phyloP scores from a whole-genome alignment of 106 monocot genomes.

The Allium fistulosum region DNA sequence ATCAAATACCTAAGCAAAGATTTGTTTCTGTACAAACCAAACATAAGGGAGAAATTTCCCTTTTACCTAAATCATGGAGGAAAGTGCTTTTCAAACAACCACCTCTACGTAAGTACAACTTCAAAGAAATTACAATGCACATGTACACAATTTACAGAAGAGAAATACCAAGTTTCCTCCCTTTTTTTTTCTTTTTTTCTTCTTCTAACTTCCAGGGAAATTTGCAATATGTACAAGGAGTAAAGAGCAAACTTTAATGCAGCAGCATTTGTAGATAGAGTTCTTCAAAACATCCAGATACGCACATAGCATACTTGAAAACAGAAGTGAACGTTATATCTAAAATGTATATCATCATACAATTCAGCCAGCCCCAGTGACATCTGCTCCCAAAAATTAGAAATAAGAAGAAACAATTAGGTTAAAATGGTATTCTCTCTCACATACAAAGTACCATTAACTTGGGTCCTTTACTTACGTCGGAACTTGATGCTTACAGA shows the following conservation, averaged over 20 bases:
- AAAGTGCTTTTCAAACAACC: constrained; percentile 5
- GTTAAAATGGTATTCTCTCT: not conserved
- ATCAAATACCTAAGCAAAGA: not conserved
- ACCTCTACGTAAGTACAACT: constrained; percentile 2
- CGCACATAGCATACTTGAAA: not conserved
- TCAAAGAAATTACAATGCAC: constrained; percentile 11
- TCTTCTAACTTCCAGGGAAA: not conserved
- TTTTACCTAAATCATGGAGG: not conserved
- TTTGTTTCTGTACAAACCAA: constrained; percentile 18
- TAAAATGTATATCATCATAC: not conserved
- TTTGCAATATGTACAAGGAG: not conserved
- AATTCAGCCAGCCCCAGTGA: constrained; percentile 7
- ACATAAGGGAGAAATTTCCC: not conserved
- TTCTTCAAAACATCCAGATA: not conserved
- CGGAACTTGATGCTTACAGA: too few relatives aligned
- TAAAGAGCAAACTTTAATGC: not conserved
- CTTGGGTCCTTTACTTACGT: too few relatives aligned
- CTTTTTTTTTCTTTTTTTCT: not conserved
- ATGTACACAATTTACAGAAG: constrained; percentile 26
- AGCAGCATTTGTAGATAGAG: not conserved
- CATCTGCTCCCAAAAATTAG: not conserved
- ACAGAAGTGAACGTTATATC: not conserved
- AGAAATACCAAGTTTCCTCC: not conserved
- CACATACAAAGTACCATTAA: too few relatives aligned
- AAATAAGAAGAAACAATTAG: not conserved